Conservation (phyloP, 139 green algal species). For the Chlamydomonas applanata region DNA sequence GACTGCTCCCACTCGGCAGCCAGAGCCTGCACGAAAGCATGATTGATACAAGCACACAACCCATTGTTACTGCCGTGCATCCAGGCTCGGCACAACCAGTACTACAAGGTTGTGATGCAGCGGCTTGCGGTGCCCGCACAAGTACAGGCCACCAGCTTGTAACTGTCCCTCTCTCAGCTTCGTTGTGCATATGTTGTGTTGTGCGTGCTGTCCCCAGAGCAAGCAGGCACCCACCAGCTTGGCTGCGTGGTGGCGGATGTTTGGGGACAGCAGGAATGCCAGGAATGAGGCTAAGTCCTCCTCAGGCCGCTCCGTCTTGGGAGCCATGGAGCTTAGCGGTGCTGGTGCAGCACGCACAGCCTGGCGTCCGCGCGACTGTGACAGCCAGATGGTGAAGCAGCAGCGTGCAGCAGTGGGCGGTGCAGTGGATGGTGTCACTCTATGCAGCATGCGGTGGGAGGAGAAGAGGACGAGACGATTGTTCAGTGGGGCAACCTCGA, state of each 20-base stretch:
- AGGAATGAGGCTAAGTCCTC: constrained; percentile 10
- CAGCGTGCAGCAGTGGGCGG: constrained; percentile 37
- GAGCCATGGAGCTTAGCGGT: not conserved
- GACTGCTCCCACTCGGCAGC: constrained; percentile 50
- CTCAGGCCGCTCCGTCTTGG: not conserved
- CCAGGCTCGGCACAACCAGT: no score
- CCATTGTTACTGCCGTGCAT: no score
- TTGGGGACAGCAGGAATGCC: constrained; percentile 41
- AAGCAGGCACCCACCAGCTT: constrained; percentile 46
- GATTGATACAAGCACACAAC: not conserved
- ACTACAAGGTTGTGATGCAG: no score
- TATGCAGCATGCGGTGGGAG: constrained; percentile 68
- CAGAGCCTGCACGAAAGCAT: not conserved
- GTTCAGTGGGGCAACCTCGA: constrained; percentile 57
- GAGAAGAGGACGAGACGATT: constrained; percentile 76
- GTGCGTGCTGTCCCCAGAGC: no score
- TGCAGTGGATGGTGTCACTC: constrained; percentile 35
- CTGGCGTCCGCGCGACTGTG: constrained; percentile 21
- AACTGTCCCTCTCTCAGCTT: no score
- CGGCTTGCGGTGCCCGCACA: no score
- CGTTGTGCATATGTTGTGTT: no score
- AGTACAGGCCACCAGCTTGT: no score
- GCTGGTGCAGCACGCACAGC: not conserved
- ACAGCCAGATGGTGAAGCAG: constrained; percentile 81
- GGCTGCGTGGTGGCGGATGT: constrained; percentile 46